Conservation (phyloP, 2,329 filamentous ascomycete genomes). For the Colletotrichum theobromicola region DNA sequence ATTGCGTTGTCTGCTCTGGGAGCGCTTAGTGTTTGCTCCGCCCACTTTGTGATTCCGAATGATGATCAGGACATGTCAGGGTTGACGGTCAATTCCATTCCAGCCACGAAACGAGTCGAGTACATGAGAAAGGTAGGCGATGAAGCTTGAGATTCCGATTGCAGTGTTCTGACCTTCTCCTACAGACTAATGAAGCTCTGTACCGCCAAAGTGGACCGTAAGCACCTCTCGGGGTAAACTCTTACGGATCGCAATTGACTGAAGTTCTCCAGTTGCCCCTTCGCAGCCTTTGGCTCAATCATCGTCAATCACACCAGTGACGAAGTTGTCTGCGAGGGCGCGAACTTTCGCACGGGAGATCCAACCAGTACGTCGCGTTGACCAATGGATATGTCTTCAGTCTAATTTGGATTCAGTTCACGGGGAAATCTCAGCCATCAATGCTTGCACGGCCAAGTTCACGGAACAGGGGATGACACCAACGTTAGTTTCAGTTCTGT, state of each 20-base stretch:
- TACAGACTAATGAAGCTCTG: conserved; percentile 2
- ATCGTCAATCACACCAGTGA: conserved; percentile 62
- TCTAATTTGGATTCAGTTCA: not conserved
- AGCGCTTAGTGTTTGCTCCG: not conserved
- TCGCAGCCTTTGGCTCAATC: conserved; percentile 56
- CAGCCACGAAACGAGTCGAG: conserved; percentile 1
- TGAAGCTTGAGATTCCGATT: rapidly evolving
- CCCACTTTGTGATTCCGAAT: not conserved
- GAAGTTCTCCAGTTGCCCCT: conserved; percentile 44
- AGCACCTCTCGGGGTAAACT: not conserved
- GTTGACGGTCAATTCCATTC: conserved; percentile 7
- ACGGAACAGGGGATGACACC: conserved; percentile 8
- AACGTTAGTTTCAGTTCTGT: not conserved
- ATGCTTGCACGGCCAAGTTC: conserved; percentile 9
- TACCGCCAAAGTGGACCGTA: conserved; percentile 14
- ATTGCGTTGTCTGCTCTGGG: not conserved
- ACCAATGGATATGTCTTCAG: not conserved
- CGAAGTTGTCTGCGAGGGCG: conserved; percentile 15
- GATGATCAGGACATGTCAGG: conserved; percentile 17
- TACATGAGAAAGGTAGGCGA: conserved; percentile 2
- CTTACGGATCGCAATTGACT: not conserved
- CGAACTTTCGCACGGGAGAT: conserved; percentile 15
- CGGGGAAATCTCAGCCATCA: conserved; percentile 18
- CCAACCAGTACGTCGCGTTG: not conserved
- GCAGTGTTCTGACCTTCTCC: rapidly evolving